Evolutionary conservation across 768 basidiomycete species (phyloP), one percentile per base, ranked within the genome.

Genomic region (Mycena indigotica): DNA sequence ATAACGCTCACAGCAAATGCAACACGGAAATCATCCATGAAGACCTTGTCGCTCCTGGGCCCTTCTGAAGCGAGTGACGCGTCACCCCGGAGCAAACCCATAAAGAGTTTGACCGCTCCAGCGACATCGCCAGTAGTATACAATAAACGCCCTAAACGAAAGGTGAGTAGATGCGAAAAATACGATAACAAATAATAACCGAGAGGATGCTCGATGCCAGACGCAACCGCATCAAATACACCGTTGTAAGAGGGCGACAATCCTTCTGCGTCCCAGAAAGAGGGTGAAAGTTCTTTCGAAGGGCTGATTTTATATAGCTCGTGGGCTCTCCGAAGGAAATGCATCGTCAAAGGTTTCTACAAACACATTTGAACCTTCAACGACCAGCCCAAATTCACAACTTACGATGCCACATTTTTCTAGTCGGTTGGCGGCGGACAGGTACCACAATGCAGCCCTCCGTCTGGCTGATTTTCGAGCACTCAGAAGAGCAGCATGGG

Each of bases 121-220:
- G 80, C 78, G 25, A 89, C 81, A 66, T 95, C 86, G 12, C 95
- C 95, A n/a, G 90, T 88, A 1, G 92, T 93, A 69, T 97, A 98
- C 35, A 94, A 75, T 59, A 98, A 73, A 38, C 95, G 81, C 29
- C 93, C 96, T 93, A 52, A 28, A 54, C 53, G 28, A 29, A 52
- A 23, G 8, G 49, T 41, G n/a, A 55, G 53, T 48, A 50, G 56
- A 53, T 44, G 13, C 50, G 25, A 5, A 21, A 30, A 24, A 25
- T 46, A 59, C 2, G 17, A 48, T 38, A 40, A 35, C 8, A 24
- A 12, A 41, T 16, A 51, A 16, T 15, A 50, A 2, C 91, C 92
- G 62, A 94, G 72, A 16, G 91, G 85, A 71, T 93, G 88, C 58
- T 93, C 89, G 28, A 94, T 86, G 6, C 86, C 86, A 44, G 88